Percentiles rank a stretch among this genome's conserved stretches.
Evolutionary conservation across 1,284 basidiomycete species (phyloP).

Genomic region (Sporisorium iseilematis-ciliati): DNA sequence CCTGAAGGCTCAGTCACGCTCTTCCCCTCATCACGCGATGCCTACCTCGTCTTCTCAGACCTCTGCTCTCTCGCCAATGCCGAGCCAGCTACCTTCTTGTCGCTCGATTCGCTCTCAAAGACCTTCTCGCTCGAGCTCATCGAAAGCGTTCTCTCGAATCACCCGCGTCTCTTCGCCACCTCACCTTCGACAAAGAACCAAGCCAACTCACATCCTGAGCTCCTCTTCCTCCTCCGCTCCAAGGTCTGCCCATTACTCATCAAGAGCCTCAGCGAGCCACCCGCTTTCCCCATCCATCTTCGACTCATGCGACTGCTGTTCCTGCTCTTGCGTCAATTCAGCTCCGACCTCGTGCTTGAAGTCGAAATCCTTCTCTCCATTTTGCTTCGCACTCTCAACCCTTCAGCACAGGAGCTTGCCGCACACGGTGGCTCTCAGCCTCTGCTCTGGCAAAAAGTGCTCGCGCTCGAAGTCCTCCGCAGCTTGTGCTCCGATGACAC

Average conservation of each 20-base stretch:
- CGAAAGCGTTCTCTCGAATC: conserved; percentile 95
- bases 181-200: neutral
- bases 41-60: conserved; percentile 76
- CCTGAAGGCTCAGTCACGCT: conserved; percentile 71
- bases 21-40: conserved; percentile 84
- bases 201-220: conserved; percentile 76
- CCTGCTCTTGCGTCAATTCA: conserved; percentile 91
- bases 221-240: conserved; percentile 84
- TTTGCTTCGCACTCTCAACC: conserved; percentile 52
- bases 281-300: conserved; percentile 86
- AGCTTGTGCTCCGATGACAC: conserved; percentile 60
- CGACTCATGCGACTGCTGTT: conserved; percentile 93
- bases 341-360: conserved; percentile 74
- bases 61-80: conserved; percentile 66
- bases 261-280: conserved; percentile 78
- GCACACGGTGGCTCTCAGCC: conserved; percentile 39
- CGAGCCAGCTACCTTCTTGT: conserved; percentile 84
- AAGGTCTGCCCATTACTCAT: conserved; percentile 91
- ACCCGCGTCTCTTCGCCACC: conserved; percentile 80
- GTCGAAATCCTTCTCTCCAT: conserved; percentile 68
- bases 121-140: conserved; percentile 96
- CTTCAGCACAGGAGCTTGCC: conserved; percentile 32
- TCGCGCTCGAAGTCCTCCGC: conserved; percentile 64
- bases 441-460: conserved; percentile 62
- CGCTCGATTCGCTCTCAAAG: conserved; percentile 85